Base-by-base conservation (phyloP, 1,284 basidiomycete species). In the Pyrrhoderma noxium region DNA sequence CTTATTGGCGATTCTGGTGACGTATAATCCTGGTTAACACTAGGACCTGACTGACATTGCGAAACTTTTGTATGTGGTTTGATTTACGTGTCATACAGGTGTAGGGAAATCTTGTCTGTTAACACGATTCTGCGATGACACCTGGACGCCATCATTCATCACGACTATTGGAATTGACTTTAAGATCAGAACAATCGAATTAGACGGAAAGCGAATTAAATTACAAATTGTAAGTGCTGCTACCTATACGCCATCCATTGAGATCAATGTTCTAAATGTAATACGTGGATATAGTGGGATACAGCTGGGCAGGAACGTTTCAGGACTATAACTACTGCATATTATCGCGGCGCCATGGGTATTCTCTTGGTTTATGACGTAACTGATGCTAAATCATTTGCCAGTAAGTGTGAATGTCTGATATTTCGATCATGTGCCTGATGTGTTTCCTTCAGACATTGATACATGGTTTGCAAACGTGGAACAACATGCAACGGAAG, bases 261-360 rank as follows among this genome's bases (percentile, higher is more conserved):
- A 37, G 19, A 42, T 16, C 3, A 14, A 39, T 11, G 31, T 25
- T 39, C n/a, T 38, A 9, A 13, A 31, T 40, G 13, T 11, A 18
- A 45, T 35, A 8, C 56, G 31, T 55, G 21, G 3, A 23, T 21
- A 39, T 31, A 95, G 91, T 97, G 93, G 93, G 93, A 97, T 67
- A 99, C 96, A 55, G 96, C 96, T 45, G 95, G 96, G 38, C 96
- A 99, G 75, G 96, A 99, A 74, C 87, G 96, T 36, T 99, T 99
- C 78, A 80, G 95, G 64, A 99, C 96, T 41, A 99, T 99, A 69
- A 99, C 96, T 40, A 97, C 95, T 8, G 94, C 96, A n/a, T 99
- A 99, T 72, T 99, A 99, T 76, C 88, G 96, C 61, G 96, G 96
- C 42, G 96, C 96, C 14, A 99, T 99, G 95, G 96, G 96, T 50